Base-by-base conservation (phyloP, 2,329 filamentous ascomycete genomes). In the Pseudocercospora pini-densiflorae region DNA sequence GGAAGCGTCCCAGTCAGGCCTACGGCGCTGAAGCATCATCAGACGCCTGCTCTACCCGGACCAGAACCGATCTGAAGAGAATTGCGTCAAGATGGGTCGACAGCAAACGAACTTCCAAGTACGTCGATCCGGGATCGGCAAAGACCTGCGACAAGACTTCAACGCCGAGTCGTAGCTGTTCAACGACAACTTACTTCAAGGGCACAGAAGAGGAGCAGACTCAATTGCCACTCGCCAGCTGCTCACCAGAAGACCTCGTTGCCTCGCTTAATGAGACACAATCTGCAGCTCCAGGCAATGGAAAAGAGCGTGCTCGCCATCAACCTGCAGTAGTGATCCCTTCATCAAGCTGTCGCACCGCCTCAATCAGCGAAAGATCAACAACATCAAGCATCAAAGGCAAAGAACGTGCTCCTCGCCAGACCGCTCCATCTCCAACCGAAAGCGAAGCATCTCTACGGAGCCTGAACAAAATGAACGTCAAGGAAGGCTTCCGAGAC, bases 401-500 rank as follows among this genome's bases (percentile, higher is more conserved):
- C 19, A 19, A 58, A 23, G 31, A 43, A 10, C 19, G 31, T 5
- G 31, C n/a, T 2, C 8, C n/a, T 2, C 7, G 31, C 9, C 23
- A 24, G 4, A 16, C 9, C 2, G n/a, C 29, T 7, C 33, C 55
- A 24, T 58, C 55, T 1, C 55, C 55, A 23, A 58, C 31, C 55
- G 29, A 23, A 33, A 58, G 31, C 16, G 55, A 58, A 40, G 55
- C 55, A n/a, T 58, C 55, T 7, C 21, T 43, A 10, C 55, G 55
- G 9, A 40, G 31, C 36, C 33, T 58, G n/a, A 43, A 58, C 55
- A 36, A 58, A 6, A 14, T 16, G 1, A 36, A 58, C 31, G 55
- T 58, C 55, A 36, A 21, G 27, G 55, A 43, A 58, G 31, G 55
- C 31, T 58, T 58, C 55, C 55, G 55, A 58, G 55, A 58, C 23